Percentiles rank a stretch among this genome's conserved stretches.
These are phyloP conservation scores for Amaranthus palmeri DNA, from an alignment of 148 eudicot genomes.

Conservation along the genomic window DNA sequence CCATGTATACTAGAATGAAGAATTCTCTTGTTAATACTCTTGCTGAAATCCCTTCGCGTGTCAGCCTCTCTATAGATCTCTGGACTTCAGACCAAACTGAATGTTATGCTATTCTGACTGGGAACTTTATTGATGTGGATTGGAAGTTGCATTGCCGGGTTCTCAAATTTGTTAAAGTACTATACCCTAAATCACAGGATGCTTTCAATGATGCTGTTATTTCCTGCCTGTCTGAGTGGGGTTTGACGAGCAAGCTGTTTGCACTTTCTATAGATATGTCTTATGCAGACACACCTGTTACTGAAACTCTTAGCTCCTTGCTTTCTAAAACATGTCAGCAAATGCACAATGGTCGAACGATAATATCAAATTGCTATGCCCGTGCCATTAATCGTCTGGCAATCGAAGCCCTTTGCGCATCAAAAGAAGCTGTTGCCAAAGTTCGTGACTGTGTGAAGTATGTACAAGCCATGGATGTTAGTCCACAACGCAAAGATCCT, in stretches of 20 bases:
- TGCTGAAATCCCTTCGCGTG: conserved; percentile 48
- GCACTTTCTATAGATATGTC: conserved; percentile 67
- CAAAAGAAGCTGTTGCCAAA: conserved; percentile 41
- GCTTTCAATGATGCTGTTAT: conserved; percentile 58
- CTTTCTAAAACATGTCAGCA: conserved; percentile 48
- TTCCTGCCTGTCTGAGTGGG: conserved; percentile 69
- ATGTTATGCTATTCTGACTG: conserved; percentile 52
- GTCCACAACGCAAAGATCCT: conserved; percentile 56
- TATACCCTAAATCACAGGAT: conserved; percentile 62
- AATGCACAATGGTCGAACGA: conserved; percentile 56
- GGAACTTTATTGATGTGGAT: conserved; percentile 55
- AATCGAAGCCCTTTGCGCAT: conserved; percentile 40
- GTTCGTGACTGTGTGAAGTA: conserved; percentile 74
- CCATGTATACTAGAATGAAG: conserved; percentile 46
- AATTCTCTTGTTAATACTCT: conserved; percentile 42
- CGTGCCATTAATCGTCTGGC: conserved; percentile 57
- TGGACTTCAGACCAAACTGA: conserved; percentile 64
- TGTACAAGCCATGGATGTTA: conserved; percentile 46
- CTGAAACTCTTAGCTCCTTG: conserved; percentile 52
- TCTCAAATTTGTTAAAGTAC: conserved; percentile 54
- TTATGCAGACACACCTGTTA: conserved; percentile 44
- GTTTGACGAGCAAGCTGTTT: conserved; percentile 56
- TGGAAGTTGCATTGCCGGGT: conserved; percentile 68
- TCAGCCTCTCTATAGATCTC: conserved; percentile 58
- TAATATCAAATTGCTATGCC: conserved; percentile 65